Evolutionary conservation across 2,329 filamentous ascomycete species (phyloP).

Genomic region (Aspergillus spinulosporus): DNA sequence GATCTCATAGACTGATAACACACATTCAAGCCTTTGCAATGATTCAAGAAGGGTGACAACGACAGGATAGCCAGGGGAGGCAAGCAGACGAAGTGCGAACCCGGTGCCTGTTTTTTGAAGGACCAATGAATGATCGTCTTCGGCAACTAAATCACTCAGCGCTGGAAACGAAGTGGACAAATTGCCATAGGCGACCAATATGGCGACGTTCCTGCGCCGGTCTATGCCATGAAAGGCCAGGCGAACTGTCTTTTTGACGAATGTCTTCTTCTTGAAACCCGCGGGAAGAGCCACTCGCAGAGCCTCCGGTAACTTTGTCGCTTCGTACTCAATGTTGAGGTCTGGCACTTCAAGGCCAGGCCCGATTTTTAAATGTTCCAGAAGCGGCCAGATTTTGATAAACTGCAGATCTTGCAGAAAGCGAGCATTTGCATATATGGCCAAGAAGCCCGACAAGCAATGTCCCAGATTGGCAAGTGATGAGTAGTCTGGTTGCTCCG

Average conservation of each 20-base stretch:
- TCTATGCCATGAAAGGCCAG: slow-evolving; percentile 43
- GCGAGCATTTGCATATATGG: slow-evolving; percentile 40
- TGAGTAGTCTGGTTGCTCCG: slow-evolving; percentile 26
- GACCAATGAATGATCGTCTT: slow-evolving; percentile 33
- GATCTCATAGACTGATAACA: slow-evolving; percentile 38
- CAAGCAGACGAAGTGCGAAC: slow-evolving; percentile 42
- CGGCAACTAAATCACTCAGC: slow-evolving; percentile 29
- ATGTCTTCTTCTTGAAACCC: slow-evolving; percentile 28
- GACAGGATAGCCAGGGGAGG: slow-evolving; percentile 37
- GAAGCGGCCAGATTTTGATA: slow-evolving; percentile 30
- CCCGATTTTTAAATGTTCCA: slow-evolving; percentile 34
- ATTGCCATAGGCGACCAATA: slow-evolving; percentile 40
- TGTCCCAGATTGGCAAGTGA: slow-evolving; percentile 37
- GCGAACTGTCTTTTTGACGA: slow-evolving; percentile 38
- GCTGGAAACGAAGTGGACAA: slow-evolving; percentile 30
- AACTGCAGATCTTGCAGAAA: slow-evolving; percentile 33
- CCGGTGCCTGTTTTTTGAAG: slow-evolving; percentile 35
- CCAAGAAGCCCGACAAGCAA: slow-evolving; percentile 38
- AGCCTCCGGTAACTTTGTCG: slow-evolving; percentile 31
- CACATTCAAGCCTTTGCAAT: slow-evolving; percentile 41
- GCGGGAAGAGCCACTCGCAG: slow-evolving; percentile 33
- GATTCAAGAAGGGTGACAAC: slow-evolving; percentile 38
- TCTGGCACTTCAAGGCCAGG: slow-evolving; percentile 35
- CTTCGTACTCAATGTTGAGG: slow-evolving; percentile 37
- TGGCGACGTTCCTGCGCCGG: slow-evolving; percentile 30